Percentiles rank a stretch among this genome's conserved stretches.
These are phyloP conservation scores for Aureobasidium mangrovei DNA, from an alignment of 2,329 filamentous ascomycete genomes.

Conservation along the genomic window DNA sequence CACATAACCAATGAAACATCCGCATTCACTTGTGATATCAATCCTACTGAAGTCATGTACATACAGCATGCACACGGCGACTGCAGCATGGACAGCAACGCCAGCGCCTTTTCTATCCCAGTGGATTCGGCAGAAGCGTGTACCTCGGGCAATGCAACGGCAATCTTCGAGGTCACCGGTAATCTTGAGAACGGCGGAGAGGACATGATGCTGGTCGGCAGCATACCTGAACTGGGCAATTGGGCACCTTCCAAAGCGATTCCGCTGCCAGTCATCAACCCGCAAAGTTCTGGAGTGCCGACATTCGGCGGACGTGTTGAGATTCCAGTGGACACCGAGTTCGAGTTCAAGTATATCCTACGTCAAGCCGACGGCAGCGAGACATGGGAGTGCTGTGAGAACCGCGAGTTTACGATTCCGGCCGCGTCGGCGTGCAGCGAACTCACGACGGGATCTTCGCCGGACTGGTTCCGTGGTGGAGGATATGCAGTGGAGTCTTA, in stretches of 20 bases:
- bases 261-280: constrained; percentile 48
- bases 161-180: background rate
- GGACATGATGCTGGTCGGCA: constrained; percentile 58
- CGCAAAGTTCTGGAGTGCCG: constrained; percentile 49
- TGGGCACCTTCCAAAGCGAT: constrained; percentile 51
- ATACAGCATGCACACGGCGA: constrained; percentile 21
- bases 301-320: constrained; percentile 34
- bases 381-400: constrained; percentile 47
- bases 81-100: constrained; percentile 18
- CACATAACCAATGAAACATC: constrained; percentile 18
- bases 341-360: constrained; percentile 63
- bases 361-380: constrained; percentile 45
- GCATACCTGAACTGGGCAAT: constrained; percentile 46
- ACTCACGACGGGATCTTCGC: background rate
- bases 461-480: constrained; percentile 1
- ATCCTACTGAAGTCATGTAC: constrained; percentile 16
- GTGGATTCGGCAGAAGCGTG: background rate
- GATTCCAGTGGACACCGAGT: constrained; percentile 45
- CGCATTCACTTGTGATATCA: constrained; percentile 19
- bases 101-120: constrained; percentile 7
- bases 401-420: background rate
- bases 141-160: background rate
- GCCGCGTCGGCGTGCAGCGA: background rate
- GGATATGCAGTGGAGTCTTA: background rate
- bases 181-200: constrained; percentile 49